phyloP scores from a whole-genome alignment of 768 basidiomycete species.

The Xanthoconium stramineum region DNA sequence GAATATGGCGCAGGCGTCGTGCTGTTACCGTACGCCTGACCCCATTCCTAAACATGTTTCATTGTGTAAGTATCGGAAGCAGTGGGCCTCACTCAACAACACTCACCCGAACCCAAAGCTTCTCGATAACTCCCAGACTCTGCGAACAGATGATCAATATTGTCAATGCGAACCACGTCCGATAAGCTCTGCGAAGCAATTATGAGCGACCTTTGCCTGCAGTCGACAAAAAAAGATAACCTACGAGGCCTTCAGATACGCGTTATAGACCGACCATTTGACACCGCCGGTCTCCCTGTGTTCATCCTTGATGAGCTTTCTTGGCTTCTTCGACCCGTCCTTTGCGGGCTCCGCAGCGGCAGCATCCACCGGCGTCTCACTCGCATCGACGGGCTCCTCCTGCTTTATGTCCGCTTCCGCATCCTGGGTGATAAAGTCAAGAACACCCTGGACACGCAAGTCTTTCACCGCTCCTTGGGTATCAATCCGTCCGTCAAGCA shows the following conservation, averaged over 20 bases:
- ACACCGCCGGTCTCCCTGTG: constrained; percentile 78
- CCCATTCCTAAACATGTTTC: constrained; percentile 28
- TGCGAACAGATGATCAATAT: constrained; percentile 25
- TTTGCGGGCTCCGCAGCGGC: not conserved
- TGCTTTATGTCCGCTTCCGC: constrained; percentile 47
- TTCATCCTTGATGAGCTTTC: constrained; percentile 78
- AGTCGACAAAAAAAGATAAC: not conserved
- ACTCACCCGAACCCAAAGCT: constrained; percentile 31
- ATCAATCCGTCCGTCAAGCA: constrained; percentile 81
- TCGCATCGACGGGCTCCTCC: constrained; percentile 33
- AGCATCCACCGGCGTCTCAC: constrained; percentile 12
- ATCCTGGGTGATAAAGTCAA: constrained; percentile 59
- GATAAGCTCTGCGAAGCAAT: constrained; percentile 23
- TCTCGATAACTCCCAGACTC: constrained; percentile 25
- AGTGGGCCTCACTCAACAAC: not conserved
- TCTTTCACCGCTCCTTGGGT: constrained; percentile 67
- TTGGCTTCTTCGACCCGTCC: constrained; percentile 50
- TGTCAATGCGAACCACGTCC: constrained; percentile 27
- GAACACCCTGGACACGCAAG: constrained; percentile 54
- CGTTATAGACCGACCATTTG: constrained; percentile 68
- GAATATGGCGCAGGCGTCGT: constrained; percentile 8
- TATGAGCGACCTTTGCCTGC: not conserved
- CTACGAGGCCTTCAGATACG: constrained; percentile 70
- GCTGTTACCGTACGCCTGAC: constrained; percentile 19
- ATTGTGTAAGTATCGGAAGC: not conserved